A percentile compares a stretch with the other conserved stretches of the same genome.
Evolutionary conservation across 352 stramenopile genomes (phyloP).

Genomic region (Phytopythium cucurbitacearum): DNA sequence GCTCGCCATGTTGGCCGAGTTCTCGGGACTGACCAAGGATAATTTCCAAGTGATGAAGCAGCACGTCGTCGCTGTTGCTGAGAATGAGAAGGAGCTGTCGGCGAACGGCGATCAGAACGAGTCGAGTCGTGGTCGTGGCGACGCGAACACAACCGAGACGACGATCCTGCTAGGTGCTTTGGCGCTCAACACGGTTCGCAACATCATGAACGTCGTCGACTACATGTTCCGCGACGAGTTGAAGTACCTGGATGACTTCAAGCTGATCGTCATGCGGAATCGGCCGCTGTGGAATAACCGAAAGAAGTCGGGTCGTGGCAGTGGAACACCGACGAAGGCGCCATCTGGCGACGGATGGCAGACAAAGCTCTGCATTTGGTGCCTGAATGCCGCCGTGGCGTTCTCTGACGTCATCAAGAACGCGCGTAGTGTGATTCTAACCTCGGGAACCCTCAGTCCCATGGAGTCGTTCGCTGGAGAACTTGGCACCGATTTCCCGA

Average conservation of each 20-base stretch:
- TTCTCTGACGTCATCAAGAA: conserved; percentile 73
- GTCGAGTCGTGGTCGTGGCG: conserved; percentile 6
- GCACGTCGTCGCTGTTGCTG: conserved; percentile 38
- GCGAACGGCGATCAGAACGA: conserved; percentile 21
- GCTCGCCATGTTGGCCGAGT: conserved; percentile 71
- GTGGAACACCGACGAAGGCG: conserved; percentile 2
- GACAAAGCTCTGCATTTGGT: conserved; percentile 85
- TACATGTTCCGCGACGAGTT: conserved; percentile 81
- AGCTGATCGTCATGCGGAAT: conserved; percentile 54
- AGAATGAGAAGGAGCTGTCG: conserved; percentile 55
- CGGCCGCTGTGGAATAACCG: conserved; percentile 7
- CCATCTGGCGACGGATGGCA: conserved; percentile 25
- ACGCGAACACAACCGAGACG: conserved; percentile 2
- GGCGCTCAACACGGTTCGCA: conserved; percentile 51
- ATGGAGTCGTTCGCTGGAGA: conserved; percentile 88
- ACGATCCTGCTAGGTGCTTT: conserved; percentile 43
- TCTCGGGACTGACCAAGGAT: conserved; percentile 41
- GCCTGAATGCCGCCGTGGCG: conserved; percentile 75
- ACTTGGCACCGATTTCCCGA: conserved; percentile 72
- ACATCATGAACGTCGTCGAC: conserved; percentile 61
- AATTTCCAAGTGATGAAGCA: conserved; percentile 36
- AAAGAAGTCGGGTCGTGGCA: conserved; percentile 16
- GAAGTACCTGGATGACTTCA: conserved; percentile 83
- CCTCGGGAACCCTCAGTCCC: conserved; percentile 78
- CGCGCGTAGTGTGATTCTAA: conserved; percentile 74